phyloP scores from a whole-genome alignment of 1,284 basidiomycete genomes.

The Tremellales sp. region DNA sequence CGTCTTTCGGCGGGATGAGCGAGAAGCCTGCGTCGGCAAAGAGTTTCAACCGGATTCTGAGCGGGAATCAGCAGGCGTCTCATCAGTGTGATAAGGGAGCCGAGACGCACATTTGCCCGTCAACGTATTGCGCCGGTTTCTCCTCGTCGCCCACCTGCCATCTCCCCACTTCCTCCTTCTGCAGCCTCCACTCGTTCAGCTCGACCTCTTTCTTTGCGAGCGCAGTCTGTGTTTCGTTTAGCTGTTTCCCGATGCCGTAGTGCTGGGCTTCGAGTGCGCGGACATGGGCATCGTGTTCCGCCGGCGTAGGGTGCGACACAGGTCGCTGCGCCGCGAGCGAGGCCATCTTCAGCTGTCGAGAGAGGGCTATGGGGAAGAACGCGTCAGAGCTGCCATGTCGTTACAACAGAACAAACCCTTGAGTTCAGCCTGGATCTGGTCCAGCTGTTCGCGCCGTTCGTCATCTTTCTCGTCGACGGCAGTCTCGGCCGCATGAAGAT shows the following conservation, averaged over 20 bases:
- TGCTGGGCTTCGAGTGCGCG: constrained; percentile 35
- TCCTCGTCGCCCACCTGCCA: constrained; percentile 30
- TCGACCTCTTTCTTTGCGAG: constrained; percentile 39
- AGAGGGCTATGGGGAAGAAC: constrained; percentile 14
- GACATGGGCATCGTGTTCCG: constrained; percentile 36
- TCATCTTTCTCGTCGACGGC: constrained; percentile 32
- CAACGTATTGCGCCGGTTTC: constrained; percentile 23
- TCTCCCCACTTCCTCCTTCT: constrained; percentile 33
- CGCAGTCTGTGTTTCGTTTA: constrained; percentile 38
- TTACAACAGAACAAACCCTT: constrained; percentile 20
- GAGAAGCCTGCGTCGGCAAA: constrained; percentile 37
- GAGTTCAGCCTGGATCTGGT: constrained; percentile 27
- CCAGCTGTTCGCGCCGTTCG: constrained; percentile 22
- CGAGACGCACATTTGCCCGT: constrained; percentile 33
- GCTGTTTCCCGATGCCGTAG: constrained; percentile 30
- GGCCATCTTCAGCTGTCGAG: constrained; percentile 26
- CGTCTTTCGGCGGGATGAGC: constrained; percentile 20
- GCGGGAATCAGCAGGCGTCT: background rate
- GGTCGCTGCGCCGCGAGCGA: constrained; percentile 37
- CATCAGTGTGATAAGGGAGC: background rate
- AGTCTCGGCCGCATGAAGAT: constrained; percentile 32
- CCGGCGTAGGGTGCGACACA: constrained; percentile 26
- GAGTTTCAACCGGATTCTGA: constrained; percentile 37
- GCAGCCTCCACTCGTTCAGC: constrained; percentile 25
- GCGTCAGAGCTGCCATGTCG: background rate